Conservation (phyloP, 371 early-diverging fungal genomes). For the Furculomyces boomerangus region DNA sequence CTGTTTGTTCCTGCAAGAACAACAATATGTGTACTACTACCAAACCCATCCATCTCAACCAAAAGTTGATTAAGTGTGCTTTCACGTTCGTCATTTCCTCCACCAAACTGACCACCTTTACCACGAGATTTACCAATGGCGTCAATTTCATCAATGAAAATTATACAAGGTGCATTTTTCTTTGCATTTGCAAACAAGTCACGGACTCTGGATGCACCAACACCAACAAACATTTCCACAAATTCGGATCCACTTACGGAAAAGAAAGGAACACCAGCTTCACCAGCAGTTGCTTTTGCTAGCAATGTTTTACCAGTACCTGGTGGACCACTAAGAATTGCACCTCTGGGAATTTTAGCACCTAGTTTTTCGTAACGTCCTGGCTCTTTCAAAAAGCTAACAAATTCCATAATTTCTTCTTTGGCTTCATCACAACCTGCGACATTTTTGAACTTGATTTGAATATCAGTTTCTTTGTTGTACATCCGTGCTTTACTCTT, state of each 20-base stretch:
- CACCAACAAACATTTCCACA: constrained; percentile 99
- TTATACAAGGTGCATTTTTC: constrained; percentile 94
- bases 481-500: constrained; percentile 91
- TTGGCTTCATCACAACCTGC: constrained; percentile 99
- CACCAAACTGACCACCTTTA: constrained; percentile 56
- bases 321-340: constrained; percentile 97
- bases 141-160: constrained; percentile 99
- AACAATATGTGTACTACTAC: constrained; percentile 72
- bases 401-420: constrained; percentile 99
- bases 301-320: constrained; percentile 98
- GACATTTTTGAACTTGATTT: constrained; percentile 97
- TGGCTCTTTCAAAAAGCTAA: constrained; percentile 98
- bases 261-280: constrained; percentile 94
- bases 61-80: constrained; percentile 93
- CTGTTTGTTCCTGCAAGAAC: constrained; percentile 99
- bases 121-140: constrained; percentile 98
- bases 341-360: constrained; percentile 99
- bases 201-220: constrained; percentile 94
- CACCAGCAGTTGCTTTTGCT: constrained; percentile 98
- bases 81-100: constrained; percentile 95
- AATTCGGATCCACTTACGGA: constrained; percentile 98
- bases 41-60: constrained; percentile 98
- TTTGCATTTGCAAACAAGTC: constrained; percentile 94
- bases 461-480: constrained; percentile 89
- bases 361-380: constrained; percentile 91